These are phyloP conservation scores for Elsinoe fawcettii DNA, from an alignment of 2,329 filamentous ascomycete species.

Conservation along the genomic window DNA sequence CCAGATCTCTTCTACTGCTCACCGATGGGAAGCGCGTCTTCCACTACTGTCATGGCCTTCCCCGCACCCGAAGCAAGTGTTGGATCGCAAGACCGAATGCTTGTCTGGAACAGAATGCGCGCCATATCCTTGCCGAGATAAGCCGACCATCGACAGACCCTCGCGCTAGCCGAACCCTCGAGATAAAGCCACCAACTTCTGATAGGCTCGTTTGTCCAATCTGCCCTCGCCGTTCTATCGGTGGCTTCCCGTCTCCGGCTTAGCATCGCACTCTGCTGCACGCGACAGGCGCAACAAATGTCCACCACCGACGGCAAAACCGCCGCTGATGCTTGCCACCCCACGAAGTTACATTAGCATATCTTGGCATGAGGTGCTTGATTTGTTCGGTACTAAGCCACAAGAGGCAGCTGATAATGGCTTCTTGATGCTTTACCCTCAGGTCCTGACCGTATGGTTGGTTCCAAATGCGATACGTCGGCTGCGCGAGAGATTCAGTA, in stretches of 20 bases:
- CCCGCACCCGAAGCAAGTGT: background rate
- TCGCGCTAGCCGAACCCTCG: constrained; percentile 12
- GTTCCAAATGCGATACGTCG: constrained; percentile 9
- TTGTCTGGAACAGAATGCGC: constrained; percentile 10
- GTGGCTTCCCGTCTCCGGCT: background rate
- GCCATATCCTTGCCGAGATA: constrained; percentile 14
- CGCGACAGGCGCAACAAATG: constrained; percentile 8
- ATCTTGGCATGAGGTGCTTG: constrained; percentile 7
- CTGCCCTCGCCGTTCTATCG: constrained; percentile 11
- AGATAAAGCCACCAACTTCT: constrained; percentile 12
- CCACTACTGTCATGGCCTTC: background rate
- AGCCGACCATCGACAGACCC: constrained; percentile 4
- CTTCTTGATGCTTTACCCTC: background rate
- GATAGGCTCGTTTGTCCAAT: constrained; percentile 9
- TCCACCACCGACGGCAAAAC: constrained; percentile 5
- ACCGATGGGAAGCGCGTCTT: constrained; percentile 9
- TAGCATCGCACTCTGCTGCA: background rate
- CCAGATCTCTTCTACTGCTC: background rate
- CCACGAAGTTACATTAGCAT: constrained; percentile 13
- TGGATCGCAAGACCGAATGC: constrained; percentile 9
- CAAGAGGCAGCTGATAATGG: background rate
- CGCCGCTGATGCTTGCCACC: constrained; percentile 5
- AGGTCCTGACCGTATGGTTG: background rate
- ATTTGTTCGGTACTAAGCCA: background rate
- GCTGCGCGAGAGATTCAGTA: constrained; percentile 9